Evolutionary conservation across 805 yeast genomes (phyloP), one percentile per base, ranked within the genome.

Genomic region (Blastobotrys americana): DNA sequence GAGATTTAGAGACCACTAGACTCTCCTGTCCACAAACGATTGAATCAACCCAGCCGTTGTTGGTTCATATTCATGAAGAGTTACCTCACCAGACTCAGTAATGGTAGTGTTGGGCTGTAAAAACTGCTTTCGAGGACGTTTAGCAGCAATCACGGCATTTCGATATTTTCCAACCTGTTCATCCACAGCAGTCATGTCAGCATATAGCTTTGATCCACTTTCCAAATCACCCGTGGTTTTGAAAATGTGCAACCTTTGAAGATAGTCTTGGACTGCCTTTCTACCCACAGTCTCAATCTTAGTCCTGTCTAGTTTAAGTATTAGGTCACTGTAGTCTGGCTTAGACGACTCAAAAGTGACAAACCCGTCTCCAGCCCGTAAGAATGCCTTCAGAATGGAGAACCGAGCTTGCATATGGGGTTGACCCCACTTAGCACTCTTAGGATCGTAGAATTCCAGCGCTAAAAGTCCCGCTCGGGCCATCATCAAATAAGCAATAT

Each of bases 371-470:
- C 83, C 80, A 0, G 87, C 81, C 43, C 78, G 72, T 55, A 83
- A 65, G 59, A 84, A 79, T 10, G 81, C 74, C 67, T 84, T 84
- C 73, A 84, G 72, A 54, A 87, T 86, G 25, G 93, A 85, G 65
- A 74, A 87, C 63, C 96, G 73, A 3, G 95, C 96, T 67, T 86
- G 95, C 87, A 86, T 85, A 62, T 87, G 96, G 10, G 96, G 80
- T 67, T 87, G 96, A 23, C 96, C 96, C 95, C 96, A 87, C 65
- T 85, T 86, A 47, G 70, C 68, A 22, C 85, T 73, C 37, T 65
- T 65, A 34, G 95, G 95, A 63, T 87, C 95, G 87, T 94, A 87
- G 61, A 74, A 84, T 63, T 87, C 95, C 58, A 87, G 71, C 5
- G 84, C 90, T 28, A 83, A 58, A 41, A 87, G 68, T 47, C 96